A percentile compares a stretch with the other conserved stretches of the same genome.
These are phyloP conservation scores for Apostasia ramifera DNA, from an alignment of 106 monocot genomes.

Conservation along the genomic window DNA sequence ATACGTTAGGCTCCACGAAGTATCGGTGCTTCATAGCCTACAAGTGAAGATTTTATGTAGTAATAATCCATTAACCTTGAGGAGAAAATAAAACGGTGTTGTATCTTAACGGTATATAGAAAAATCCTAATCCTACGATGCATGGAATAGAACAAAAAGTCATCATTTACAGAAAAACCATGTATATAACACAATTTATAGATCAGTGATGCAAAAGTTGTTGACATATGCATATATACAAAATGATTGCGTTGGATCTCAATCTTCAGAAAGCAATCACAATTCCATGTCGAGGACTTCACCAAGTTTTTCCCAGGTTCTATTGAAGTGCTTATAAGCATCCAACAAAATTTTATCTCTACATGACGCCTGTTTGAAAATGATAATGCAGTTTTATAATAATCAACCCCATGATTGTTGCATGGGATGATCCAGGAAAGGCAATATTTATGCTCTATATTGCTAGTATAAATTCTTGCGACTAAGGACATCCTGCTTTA, in stretches of 20 bases:
- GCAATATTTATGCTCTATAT: background rate
- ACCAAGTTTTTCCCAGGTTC: background rate
- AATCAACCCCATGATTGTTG: background rate
- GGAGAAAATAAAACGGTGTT: no score
- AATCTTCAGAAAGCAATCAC: background rate
- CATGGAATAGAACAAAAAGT: background rate
- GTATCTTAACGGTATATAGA: background rate
- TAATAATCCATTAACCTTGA: no score
- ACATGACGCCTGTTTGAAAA: background rate
- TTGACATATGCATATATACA: background rate
- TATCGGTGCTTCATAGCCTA: no score
- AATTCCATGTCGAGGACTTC: background rate
- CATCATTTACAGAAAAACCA: background rate
- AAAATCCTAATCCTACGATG: background rate
- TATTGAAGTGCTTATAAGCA: background rate
- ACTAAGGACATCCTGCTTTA: background rate
- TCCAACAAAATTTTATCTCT: background rate
- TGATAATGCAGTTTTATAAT: background rate
- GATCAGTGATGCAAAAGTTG: background rate
- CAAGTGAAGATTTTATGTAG: no score
- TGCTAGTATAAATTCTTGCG: background rate
- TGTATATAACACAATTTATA: background rate
- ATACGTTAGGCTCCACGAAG: no score
- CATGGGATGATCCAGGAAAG: background rate
- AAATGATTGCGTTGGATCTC: background rate